Conservation (phyloP, 495 filamentous ascomycete species). For the Neurospora tetrasperma region DNA sequence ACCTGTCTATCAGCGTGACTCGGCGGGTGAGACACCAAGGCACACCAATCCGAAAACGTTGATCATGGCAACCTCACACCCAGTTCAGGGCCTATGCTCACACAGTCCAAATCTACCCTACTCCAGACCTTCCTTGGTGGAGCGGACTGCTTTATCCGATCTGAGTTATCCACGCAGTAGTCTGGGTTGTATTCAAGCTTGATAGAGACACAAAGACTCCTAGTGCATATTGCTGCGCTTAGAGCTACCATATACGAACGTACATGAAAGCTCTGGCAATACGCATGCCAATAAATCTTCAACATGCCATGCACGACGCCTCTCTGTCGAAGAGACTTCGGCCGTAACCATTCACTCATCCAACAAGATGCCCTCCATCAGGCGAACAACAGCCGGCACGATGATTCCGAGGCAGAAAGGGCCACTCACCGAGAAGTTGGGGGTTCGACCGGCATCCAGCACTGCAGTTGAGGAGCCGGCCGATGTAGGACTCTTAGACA, state of each 20-base stretch:
- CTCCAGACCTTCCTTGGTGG: neutral
- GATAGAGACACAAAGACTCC: neutral
- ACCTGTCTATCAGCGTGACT: slow-evolving; percentile 20
- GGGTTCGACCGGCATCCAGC: neutral
- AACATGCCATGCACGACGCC: neutral
- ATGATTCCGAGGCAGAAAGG: neutral
- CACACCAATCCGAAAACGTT: slow-evolving; percentile 17
- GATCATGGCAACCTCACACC: slow-evolving; percentile 7
- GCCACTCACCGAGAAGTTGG: neutral
- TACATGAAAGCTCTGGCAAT: neutral
- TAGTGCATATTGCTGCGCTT: neutral
- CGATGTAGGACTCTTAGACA: neutral
- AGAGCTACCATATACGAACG: neutral
- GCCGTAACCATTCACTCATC: neutral
- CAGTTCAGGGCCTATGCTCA: neutral
- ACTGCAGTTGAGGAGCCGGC: neutral
- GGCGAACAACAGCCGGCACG: neutral
- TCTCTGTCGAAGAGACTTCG: neutral
- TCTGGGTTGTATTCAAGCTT: neutral
- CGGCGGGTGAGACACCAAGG: slow-evolving; percentile 23
- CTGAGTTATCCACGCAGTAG: neutral
- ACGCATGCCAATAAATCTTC: neutral
- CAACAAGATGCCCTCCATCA: neutral
- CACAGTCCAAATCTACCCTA: neutral
- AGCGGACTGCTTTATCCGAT: neutral